Evolutionary conservation across 306 rosid species (phyloP).

Genomic region (Quercus dentata): DNA sequence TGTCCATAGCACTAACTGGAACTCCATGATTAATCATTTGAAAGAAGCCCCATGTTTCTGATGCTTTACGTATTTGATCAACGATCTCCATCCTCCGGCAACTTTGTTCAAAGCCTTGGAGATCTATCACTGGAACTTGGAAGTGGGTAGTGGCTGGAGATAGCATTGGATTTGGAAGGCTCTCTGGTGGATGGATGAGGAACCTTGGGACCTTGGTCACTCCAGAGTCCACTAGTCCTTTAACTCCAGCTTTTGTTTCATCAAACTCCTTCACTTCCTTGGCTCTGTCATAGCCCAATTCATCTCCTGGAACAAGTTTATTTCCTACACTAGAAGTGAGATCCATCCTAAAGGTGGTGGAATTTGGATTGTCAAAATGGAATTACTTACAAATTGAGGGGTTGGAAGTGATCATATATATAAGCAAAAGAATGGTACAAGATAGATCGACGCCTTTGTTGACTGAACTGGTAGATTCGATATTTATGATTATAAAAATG

Average conservation of each 20-base stretch:
- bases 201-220: conserved; percentile 55
- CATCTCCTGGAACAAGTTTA: neutral
- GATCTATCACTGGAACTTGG: conserved; percentile 60
- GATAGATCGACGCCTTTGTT: conserved; percentile 25
- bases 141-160: neutral
- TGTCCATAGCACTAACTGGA: conserved; percentile 47
- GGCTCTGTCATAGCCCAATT: conserved; percentile 42
- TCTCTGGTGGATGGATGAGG: conserved; percentile 50
- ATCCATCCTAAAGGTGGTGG: conserved; percentile 24
- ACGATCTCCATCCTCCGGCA: conserved; percentile 33
- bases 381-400: conserved; percentile 14
- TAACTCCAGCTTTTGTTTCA: conserved; percentile 69
- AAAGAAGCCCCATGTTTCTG: conserved; percentile 73
- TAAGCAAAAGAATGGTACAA: conserved; percentile 15
- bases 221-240: conserved; percentile 63
- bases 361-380: neutral
- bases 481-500: conserved; percentile 20
- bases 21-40: conserved; percentile 76
- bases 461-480: conserved; percentile 5
- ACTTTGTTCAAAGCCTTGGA: conserved; percentile 28
- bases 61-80: conserved; percentile 42
- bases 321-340: neutral
- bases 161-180: neutral
- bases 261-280: conserved; percentile 68
- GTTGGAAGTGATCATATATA: conserved; percentile 23